Evolutionary conservation across 2,329 filamentous ascomycete genomes (phyloP), one percentile per base, ranked within the genome.

Genomic region (Phialophora macrospora): DNA sequence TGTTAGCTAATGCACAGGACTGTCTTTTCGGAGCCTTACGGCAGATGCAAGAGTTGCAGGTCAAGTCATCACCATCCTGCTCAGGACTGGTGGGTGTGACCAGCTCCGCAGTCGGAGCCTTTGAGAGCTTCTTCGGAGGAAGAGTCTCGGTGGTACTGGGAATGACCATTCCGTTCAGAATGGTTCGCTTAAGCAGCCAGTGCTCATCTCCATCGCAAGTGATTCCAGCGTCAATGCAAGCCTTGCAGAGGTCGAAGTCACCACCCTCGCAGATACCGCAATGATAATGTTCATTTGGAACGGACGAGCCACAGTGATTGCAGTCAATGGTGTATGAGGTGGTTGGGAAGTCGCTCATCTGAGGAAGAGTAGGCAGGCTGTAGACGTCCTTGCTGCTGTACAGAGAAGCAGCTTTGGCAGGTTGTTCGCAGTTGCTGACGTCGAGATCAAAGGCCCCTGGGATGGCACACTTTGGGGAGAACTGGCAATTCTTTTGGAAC

Each of bases 191-290:
- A 77, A 98, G 94, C 78, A 99, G 83, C 93, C 93, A 97, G 80
- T 99, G 95, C 69, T 87, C 85, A 32, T 89, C 85, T 64, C 88
- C 88, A 68, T 88, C 85, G 81, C 96, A 99, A 48, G 90, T 86
- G 64, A 90, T 83, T 69, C 93, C 93, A 49, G 83, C 81, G 57
- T 88, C 85, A 55, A 97, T 87, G 74, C 95, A 99, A 5, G 82
- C 78, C 70, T 88, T 85, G 83, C 96, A 99, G 32, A 99, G 86
- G 75, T 99, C 95, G 74, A 93, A 99, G 77, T 99, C 95, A 48
- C 94, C 95, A 64, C 90, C 87, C 70, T 98, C 92, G 76, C 95
- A 99, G 64, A 90, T 91, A 71, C 91, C 91, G 83, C 96, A 99
- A 80, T 99, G 95, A 78, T 91, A 99, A 79, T 99, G 94, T 59